Percentiles rank a stretch among this genome's conserved stretches.
phyloP scores from a whole-genome alignment of 148 eudicot genomes.

The Rheum nobile region DNA sequence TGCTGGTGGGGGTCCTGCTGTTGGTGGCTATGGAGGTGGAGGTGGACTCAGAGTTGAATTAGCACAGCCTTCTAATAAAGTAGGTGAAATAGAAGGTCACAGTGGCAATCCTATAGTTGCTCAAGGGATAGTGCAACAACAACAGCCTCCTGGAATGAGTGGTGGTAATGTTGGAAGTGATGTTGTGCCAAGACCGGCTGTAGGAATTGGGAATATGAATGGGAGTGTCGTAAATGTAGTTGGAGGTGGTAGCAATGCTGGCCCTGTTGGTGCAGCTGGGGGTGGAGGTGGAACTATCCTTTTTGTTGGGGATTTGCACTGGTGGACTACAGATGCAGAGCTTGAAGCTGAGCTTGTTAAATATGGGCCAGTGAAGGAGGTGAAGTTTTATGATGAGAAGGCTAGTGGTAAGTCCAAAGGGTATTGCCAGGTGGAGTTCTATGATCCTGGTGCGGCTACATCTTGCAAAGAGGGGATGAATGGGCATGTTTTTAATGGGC shows the following conservation, averaged over 20 bases:
- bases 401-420: conserved; percentile 88
- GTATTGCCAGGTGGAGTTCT: conserved; percentile 80
- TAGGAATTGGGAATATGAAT: conserved; percentile 33
- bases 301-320: conserved; percentile 88
- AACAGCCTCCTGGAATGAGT: conserved; percentile 21
- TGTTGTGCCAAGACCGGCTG: conserved; percentile 25
- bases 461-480: conserved; percentile 86
- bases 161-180: conserved; percentile 34
- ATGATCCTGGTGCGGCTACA: conserved; percentile 49
- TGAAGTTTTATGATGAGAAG: conserved; percentile 77
- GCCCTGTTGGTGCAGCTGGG: conserved; percentile 16
- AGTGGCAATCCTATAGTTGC: conserved; percentile 17
- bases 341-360: conserved; percentile 55
- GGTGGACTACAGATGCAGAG: conserved; percentile 98
- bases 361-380: conserved; percentile 79
- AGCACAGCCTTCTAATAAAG: conserved; percentile 34
- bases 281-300: conserved; percentile 48
- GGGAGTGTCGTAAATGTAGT: conserved; percentile 25
- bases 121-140: conserved; percentile 27
- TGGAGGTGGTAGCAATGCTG: conserved; percentile 21
- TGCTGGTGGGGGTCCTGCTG: conserved; percentile 11
- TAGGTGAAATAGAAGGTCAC: conserved; percentile 32
- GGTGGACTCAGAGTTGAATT: conserved; percentile 61
- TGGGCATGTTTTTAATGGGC: conserved; percentile 68
- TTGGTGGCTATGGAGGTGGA: conserved; percentile 19